These are phyloP conservation scores for Singerocomus inundabilis DNA, from an alignment of 1,284 basidiomycete species.

Conservation along the genomic window DNA sequence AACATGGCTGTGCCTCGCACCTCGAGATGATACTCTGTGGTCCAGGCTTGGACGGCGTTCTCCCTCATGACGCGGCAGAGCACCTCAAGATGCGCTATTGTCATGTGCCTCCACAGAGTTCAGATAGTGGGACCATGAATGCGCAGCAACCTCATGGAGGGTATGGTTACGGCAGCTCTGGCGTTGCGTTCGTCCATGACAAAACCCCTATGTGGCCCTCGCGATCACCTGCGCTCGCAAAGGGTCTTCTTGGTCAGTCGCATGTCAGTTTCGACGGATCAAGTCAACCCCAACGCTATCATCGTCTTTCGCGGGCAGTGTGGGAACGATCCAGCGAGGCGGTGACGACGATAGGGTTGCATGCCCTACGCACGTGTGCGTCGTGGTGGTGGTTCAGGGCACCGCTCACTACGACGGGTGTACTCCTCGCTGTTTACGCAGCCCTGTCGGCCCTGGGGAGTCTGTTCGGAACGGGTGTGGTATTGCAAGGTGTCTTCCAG, in stretches of 20 bases:
- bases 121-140: background rate
- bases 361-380: constrained; percentile 1
- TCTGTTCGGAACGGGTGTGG: background rate
- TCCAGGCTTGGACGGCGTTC: background rate
- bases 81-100: constrained; percentile 11
- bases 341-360: background rate
- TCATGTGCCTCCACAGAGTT: background rate
- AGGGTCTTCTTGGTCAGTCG: background rate
- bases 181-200: background rate
- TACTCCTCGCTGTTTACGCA: background rate
- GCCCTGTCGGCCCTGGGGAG: background rate
- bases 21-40: constrained; percentile 6
- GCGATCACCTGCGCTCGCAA: background rate
- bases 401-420: constrained; percentile 1
- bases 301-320: background rate
- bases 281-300: too few species aligned
- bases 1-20: constrained; percentile 1
- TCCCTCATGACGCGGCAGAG: constrained; percentile 1
- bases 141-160: background rate
- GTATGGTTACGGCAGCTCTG: constrained; percentile 11
- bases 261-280: background rate
- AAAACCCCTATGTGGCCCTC: background rate
- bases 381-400: constrained; percentile 14
- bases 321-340: background rate
- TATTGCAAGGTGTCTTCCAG: background rate